These are phyloP conservation scores for Fonsecaea pedrosoi DNA, from an alignment of 2,329 filamentous ascomycete genomes.

Conservation along the genomic window DNA sequence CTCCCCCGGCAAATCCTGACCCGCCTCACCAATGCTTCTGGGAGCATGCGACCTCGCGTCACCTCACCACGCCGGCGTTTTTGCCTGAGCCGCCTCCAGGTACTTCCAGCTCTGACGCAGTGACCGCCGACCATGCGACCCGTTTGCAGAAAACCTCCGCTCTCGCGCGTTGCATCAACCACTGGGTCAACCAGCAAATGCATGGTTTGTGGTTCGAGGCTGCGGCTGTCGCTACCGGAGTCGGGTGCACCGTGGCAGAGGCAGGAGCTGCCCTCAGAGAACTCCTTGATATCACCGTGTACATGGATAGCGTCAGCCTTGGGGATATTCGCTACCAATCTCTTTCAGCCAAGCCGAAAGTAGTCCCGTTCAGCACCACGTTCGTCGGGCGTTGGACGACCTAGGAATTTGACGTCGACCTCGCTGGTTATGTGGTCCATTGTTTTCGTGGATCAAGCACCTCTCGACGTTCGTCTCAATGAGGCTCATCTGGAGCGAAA, in stretches of 20 bases:
- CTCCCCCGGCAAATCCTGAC: neutral
- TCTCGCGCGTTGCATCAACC: constrained; percentile 9
- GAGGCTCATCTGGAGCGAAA: no score
- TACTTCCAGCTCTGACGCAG: neutral
- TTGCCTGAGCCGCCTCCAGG: neutral
- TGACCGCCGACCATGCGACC: no score
- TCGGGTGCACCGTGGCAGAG: neutral
- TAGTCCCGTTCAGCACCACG: no score
- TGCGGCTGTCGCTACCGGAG: neutral
- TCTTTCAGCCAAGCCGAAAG: no score
- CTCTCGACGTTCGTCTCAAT: no score
- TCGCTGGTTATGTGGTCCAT: no score
- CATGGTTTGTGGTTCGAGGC: neutral
- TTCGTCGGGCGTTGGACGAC: no score
- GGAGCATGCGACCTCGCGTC: neutral
- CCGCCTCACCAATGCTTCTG: neutral
- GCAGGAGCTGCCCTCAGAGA: neutral
- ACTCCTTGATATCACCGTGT: neutral
- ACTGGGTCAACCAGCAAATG: neutral
- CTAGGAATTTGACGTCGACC: no score
- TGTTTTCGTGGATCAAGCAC: no score
- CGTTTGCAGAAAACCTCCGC: neutral
- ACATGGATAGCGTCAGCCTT: no score
- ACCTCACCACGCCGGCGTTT: neutral
- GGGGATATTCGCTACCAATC: no score